phyloP scores from a whole-genome alignment of 495 filamentous ascomycete species.

The Aspergillus conjunctus region DNA sequence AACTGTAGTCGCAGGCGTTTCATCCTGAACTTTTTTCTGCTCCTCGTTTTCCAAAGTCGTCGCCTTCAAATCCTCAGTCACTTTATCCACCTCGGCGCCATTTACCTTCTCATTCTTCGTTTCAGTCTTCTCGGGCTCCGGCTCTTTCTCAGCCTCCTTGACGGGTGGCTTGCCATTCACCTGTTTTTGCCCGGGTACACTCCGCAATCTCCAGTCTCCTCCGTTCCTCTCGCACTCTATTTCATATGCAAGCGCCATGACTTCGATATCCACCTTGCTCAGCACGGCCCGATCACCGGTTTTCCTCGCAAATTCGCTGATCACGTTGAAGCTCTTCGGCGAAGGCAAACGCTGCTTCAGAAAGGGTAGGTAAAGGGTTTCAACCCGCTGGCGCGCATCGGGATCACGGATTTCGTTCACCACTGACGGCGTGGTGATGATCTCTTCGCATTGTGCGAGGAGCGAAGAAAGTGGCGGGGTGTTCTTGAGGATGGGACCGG shows the following conservation, averaged over 20 bases:
- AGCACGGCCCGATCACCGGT: constrained; percentile 89
- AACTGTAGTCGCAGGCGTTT: constrained; percentile 11
- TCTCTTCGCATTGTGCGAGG: constrained; percentile 68
- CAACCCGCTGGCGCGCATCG: constrained; percentile 74
- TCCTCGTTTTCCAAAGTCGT: constrained; percentile 29
- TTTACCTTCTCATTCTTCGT: constrained; percentile 16
- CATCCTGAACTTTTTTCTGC: constrained; percentile 17
- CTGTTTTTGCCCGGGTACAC: constrained; percentile 72
- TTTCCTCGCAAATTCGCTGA: constrained; percentile 84
- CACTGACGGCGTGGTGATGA: constrained; percentile 86
- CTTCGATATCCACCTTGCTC: constrained; percentile 82
- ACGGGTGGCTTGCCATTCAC: constrained; percentile 70
- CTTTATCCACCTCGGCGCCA: constrained; percentile 31
- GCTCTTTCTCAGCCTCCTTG: constrained; percentile 33
- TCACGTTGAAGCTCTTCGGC: constrained; percentile 71
- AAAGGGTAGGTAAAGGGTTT: constrained; percentile 83
- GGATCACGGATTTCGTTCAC: constrained; percentile 86
- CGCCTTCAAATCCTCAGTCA: constrained; percentile 33
- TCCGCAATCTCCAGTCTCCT: constrained; percentile 80
- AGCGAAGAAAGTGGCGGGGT: constrained; percentile 78
- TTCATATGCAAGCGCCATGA: constrained; percentile 90
- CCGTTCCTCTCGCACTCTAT: constrained; percentile 81
- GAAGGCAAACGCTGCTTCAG: constrained; percentile 72
- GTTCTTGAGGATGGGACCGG: constrained; percentile 90
- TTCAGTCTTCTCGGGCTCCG: constrained; percentile 14